Conservation (phyloP, 192 early-diverging fungal genomes). For the Coemansia sp. region DNA sequence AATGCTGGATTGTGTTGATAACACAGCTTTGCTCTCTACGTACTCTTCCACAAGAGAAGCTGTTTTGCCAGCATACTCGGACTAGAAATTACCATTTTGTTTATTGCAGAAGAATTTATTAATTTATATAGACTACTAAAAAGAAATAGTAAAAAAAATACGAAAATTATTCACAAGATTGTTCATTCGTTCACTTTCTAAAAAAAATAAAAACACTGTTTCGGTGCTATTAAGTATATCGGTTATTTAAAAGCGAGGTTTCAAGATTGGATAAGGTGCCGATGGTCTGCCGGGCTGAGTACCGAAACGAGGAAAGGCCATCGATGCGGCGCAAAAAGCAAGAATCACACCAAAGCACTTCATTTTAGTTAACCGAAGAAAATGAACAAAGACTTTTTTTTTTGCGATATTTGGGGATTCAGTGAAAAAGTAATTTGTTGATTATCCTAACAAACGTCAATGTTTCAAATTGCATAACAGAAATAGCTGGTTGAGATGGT, state of each 20-base stretch:
- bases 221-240: not conserved
- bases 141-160: not conserved
- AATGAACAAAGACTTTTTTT: not conserved
- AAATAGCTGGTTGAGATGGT: no score
- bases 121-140: not conserved
- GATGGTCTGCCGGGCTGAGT: not conserved
- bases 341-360: constrained; percentile 5
- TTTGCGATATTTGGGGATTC: not conserved
- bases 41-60: not conserved
- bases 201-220: no score
- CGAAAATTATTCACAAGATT: not conserved
- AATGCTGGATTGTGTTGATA: not conserved
- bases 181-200: not conserved
- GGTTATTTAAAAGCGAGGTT: not conserved
- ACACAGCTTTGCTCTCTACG: not conserved
- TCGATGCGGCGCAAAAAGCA: not conserved
- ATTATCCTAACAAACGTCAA: not conserved
- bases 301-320: constrained; percentile 2
- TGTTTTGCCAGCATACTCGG: not conserved
- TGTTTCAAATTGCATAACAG: no score
- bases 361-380: constrained; percentile 3
- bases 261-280: constrained; percentile 1
- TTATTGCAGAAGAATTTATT: no score
- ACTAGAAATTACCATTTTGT: no score
- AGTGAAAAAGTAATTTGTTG: not conserved